Percentiles rank a stretch among this genome's conserved stretches.
These are phyloP conservation scores for Solanum pimpinellifolium DNA, from an alignment of 257 asterid species.

Conservation along the genomic window DNA sequence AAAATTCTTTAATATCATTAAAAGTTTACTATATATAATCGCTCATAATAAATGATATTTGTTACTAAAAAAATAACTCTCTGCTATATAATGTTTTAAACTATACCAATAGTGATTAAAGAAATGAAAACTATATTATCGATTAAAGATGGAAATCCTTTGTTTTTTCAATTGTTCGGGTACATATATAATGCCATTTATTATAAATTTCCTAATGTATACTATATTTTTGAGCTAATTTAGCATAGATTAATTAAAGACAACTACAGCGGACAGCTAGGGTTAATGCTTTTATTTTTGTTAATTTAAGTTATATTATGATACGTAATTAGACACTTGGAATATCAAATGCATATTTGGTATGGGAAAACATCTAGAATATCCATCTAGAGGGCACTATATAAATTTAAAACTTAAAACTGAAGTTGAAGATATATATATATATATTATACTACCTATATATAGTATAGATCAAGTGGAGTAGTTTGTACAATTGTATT, in stretches of 20 bases:
- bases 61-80: background rate
- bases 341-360: background rate
- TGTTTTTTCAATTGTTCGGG: background rate
- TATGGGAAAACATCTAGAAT: background rate
- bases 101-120: background rate
- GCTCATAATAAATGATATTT: background rate
- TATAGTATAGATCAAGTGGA: background rate
- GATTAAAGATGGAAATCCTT: background rate
- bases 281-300: too few relatives aligned
- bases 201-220: background rate
- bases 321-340: background rate
- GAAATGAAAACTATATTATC: background rate
- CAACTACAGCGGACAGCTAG: background rate
- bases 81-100: background rate
- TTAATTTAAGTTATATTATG: too few relatives aligned
- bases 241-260: background rate
- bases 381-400: background rate
- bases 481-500: conserved; percentile 12
- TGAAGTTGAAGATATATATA: background rate
- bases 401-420: background rate
- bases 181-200: background rate
- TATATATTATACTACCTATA: background rate
- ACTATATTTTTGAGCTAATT: background rate
- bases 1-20: background rate
- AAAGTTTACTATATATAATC: background rate